Conservation (phyloP, 1,284 basidiomycete species). For the Puccinia horiana region DNA sequence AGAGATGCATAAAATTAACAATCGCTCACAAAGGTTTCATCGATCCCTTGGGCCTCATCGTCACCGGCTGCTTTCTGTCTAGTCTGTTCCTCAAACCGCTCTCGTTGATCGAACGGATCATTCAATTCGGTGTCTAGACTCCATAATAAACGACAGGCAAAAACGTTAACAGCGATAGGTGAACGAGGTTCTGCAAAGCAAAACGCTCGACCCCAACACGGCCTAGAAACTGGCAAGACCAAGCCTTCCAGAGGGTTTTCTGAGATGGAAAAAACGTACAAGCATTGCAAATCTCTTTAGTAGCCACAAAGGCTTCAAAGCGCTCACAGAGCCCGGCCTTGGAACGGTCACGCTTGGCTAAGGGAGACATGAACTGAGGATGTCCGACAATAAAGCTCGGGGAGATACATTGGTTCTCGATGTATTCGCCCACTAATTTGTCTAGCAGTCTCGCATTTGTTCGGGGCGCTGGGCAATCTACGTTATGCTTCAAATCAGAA, state of each 20-base stretch:
- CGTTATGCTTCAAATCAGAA: conserved; percentile 69
- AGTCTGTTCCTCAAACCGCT: conserved; percentile 88
- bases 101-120: conserved; percentile 92
- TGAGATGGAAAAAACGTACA: conserved; percentile 26
- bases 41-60: conserved; percentile 95
- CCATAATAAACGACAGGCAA: conserved; percentile 20
- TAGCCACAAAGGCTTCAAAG: conserved; percentile 97
- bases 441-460: conserved; percentile 94
- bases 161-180: conserved; percentile 53
- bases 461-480: conserved; percentile 94
- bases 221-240: neutral
- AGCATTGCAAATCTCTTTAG: conserved; percentile 90
- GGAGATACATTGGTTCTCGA: conserved; percentile 93
- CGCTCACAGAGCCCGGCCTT: conserved; percentile 93
- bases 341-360: conserved; percentile 93
- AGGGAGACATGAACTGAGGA: conserved; percentile 98
- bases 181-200: too few species aligned
- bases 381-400: conserved; percentile 96
- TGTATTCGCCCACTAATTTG: conserved; percentile 90
- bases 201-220: too few species aligned
- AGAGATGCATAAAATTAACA: neutral
- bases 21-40: conserved; percentile 76
- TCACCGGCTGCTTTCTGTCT: conserved; percentile 95
- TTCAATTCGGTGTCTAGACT: conserved; percentile 83
- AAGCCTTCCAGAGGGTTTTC: neutral